A percentile compares a stretch with the other conserved stretches of the same genome.
These are phyloP conservation scores for Botrytis sinoallii DNA, from an alignment of 2,329 filamentous ascomycete species.

Conservation along the genomic window DNA sequence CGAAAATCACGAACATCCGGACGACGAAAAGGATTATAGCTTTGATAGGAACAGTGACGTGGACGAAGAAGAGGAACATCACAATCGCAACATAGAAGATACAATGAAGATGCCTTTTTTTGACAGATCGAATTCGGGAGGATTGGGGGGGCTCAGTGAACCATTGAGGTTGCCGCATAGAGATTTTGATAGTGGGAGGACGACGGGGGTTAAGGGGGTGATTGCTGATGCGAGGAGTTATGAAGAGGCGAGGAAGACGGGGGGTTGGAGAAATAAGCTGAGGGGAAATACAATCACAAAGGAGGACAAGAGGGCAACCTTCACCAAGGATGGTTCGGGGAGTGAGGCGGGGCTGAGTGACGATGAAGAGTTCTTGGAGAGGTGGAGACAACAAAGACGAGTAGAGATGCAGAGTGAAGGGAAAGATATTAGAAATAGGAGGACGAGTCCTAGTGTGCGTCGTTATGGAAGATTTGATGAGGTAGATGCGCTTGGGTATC, in stretches of 20 bases:
- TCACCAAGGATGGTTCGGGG: slow-evolving; percentile 29
- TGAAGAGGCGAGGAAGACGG: slow-evolving; percentile 58
- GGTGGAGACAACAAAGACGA: slow-evolving; percentile 80
- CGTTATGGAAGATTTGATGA: slow-evolving; percentile 76
- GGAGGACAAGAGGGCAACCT: slow-evolving; percentile 28
- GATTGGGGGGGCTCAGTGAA: slow-evolving; percentile 17
- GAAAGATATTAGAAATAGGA: slow-evolving; percentile 57
- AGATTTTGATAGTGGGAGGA: slow-evolving; percentile 63
- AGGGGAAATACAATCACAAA: slow-evolving; percentile 40
- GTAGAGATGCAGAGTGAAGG: slow-evolving; percentile 69
- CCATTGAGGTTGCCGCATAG: slow-evolving; percentile 58
- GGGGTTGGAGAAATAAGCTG: slow-evolving; percentile 43
- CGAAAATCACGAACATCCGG: slow-evolving; percentile 42
- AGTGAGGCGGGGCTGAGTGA: slow-evolving; percentile 39
- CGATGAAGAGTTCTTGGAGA: slow-evolving; percentile 80
- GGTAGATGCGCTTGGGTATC: slow-evolving; percentile 86
- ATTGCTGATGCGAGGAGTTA: slow-evolving; percentile 80
- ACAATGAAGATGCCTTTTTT: slow-evolving; percentile 63
- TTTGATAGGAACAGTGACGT: slow-evolving; percentile 54
- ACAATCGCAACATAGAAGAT: slow-evolving; percentile 52
- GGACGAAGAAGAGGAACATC: slow-evolving; percentile 45
- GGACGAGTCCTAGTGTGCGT: slow-evolving; percentile 72
- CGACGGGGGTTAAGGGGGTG: slow-evolving; percentile 82
- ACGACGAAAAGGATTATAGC: slow-evolving; percentile 56
- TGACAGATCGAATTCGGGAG: slow-evolving; percentile 40